These are phyloP conservation scores for Epicoccum nigrum DNA, from an alignment of 2,329 filamentous ascomycete species.

Conservation along the genomic window DNA sequence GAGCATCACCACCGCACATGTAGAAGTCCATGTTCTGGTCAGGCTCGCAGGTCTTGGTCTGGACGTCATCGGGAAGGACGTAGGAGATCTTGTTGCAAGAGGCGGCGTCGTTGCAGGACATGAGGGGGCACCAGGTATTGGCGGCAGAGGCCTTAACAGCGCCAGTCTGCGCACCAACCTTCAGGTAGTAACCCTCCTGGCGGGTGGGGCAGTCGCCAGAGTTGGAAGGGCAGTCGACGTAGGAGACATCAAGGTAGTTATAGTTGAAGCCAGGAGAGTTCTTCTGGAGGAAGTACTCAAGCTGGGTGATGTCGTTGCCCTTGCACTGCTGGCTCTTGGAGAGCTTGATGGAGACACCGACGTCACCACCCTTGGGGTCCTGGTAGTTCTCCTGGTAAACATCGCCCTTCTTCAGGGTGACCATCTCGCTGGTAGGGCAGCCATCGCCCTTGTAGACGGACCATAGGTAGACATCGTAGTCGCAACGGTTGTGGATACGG, in stretches of 20 bases:
- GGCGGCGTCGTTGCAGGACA: conserved; percentile 30
- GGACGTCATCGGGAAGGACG: conserved; percentile 38
- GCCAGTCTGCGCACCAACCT: conserved; percentile 30
- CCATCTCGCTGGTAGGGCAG: conserved; percentile 29
- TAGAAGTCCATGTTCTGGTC: conserved; percentile 40
- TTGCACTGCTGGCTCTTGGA: conserved; percentile 42
- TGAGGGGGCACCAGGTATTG: conserved; percentile 42
- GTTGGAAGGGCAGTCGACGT: conserved; percentile 41
- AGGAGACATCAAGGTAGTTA: conserved; percentile 49
- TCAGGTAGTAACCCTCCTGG: conserved; percentile 43
- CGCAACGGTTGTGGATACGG: conserved; percentile 48
- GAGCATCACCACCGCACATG: conserved; percentile 42
- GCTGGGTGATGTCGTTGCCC: conserved; percentile 40
- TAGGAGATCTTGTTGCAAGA: conserved; percentile 41
- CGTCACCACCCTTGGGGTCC: conserved; percentile 18
- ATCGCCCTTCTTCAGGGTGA: conserved; percentile 37
- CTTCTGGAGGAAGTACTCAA: conserved; percentile 46
- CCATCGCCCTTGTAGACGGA: conserved; percentile 41
- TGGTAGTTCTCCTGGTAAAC: conserved; percentile 44
- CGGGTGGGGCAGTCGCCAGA: conserved; percentile 39
- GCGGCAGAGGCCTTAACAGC: conserved; percentile 20
- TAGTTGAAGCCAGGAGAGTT: conserved; percentile 15
- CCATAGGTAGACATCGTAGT: conserved; percentile 48
- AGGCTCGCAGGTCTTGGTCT: conserved; percentile 42
- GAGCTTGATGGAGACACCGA: conserved; percentile 50